A percentile compares a stretch with the other conserved stretches of the same genome.
phyloP scores from a whole-genome alignment of 2,329 filamentous ascomycete genomes.

The Decorospora gaudefroyi region DNA sequence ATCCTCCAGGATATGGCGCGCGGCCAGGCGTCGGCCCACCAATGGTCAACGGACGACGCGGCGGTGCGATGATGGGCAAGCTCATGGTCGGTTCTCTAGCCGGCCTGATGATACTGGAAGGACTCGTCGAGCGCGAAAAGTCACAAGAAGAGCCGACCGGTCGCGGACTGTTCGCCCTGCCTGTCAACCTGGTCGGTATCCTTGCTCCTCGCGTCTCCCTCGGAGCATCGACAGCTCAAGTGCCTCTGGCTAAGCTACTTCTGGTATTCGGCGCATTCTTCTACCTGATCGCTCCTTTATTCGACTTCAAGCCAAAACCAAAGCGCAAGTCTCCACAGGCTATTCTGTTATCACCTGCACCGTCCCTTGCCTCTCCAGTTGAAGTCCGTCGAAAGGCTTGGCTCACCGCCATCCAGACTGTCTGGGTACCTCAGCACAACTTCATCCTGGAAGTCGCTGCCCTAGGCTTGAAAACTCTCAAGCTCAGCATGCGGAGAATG shows the following conservation, averaged over 20 bases:
- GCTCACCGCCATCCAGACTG: slow-evolving; percentile 89
- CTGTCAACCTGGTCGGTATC: slow-evolving; percentile 41
- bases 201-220: slow-evolving; percentile 42
- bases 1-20: slow-evolving; percentile 38
- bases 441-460: slow-evolving; percentile 85
- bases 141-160: slow-evolving; percentile 53
- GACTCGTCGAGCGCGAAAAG: slow-evolving; percentile 67
- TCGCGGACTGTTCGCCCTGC: slow-evolving; percentile 51
- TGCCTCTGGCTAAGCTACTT: slow-evolving; percentile 57
- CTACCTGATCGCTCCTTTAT: slow-evolving; percentile 61
- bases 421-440: slow-evolving; percentile 86
- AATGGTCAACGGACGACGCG: slow-evolving; percentile 50
- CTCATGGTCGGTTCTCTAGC: slow-evolving; percentile 92
- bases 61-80: slow-evolving; percentile 65
- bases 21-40: slow-evolving; percentile 36
- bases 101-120: slow-evolving; percentile 89
- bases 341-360: slow-evolving; percentile 56
- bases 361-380: slow-evolving; percentile 78
- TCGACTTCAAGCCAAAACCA: slow-evolving; percentile 61
- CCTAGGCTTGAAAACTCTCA: slow-evolving; percentile 76
- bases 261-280: slow-evolving; percentile 59
- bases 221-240: slow-evolving; percentile 35
- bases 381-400: slow-evolving; percentile 86
- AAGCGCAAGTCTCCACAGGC: slow-evolving; percentile 54
- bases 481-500: slow-evolving; percentile 77